These are phyloP conservation scores for Suillus placidus DNA, from an alignment of 768 basidiomycete species.

Conservation along the genomic window DNA sequence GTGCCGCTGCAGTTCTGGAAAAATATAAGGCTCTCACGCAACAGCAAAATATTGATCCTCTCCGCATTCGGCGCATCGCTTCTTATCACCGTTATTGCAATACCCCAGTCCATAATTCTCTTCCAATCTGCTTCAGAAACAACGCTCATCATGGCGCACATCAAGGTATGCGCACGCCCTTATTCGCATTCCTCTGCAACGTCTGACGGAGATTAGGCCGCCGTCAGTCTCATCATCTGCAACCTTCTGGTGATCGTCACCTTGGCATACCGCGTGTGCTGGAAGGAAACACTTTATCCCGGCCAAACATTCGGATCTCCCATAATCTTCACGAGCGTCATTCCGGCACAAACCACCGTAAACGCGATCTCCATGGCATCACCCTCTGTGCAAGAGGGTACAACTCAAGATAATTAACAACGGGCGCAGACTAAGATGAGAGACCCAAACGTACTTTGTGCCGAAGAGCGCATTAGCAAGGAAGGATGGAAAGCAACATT, in stretches of 20 bases:
- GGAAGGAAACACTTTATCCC: constrained; percentile 4
- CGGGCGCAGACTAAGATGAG: not conserved
- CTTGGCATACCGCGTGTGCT: not conserved
- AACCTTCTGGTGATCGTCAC: constrained; percentile 10
- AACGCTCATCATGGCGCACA: not conserved
- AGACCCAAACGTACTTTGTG: not conserved
- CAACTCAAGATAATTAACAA: not conserved
- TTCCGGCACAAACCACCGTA: not conserved
- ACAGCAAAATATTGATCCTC: constrained; percentile 1
- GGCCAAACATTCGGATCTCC: not conserved
- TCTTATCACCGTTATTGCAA: not conserved
- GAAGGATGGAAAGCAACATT: not conserved
- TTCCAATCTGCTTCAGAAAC: not conserved
- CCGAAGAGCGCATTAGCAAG: not conserved
- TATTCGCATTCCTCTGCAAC: not conserved
- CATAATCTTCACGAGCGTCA: not conserved
- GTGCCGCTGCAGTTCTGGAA: constrained; percentile 1
- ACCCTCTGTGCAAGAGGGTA: too few species aligned
- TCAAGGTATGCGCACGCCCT: not conserved
- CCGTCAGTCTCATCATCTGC: constrained; percentile 8
- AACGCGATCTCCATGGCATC: not conserved
- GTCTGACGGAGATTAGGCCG: not conserved
- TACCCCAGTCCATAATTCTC: constrained; percentile 3
- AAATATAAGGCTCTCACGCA: not conserved
- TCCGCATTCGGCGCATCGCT: constrained; percentile 1